Base-by-base conservation (phyloP, 2,329 filamentous ascomycete species). In the Gremmenia infestans region DNA sequence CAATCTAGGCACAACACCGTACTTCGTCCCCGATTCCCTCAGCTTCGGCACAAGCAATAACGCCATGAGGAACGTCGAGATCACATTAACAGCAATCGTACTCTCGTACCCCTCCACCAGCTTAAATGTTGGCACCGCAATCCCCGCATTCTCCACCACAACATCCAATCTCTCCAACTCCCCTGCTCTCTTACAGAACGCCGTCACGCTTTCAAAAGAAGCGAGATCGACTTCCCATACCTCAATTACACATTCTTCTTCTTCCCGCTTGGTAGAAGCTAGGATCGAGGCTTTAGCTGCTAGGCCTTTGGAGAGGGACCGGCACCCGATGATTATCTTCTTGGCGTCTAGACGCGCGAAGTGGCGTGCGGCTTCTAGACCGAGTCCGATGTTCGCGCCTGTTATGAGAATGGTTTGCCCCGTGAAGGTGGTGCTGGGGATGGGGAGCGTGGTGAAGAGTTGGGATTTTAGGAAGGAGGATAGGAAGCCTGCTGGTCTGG, bases 151-250 rank as follows among this genome's bases (percentile, higher is more conserved):
- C 50, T 73, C 70, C 8, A 79, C 63, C 42, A 76, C 67, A 32
- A 73, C 72, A 62, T 81, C 77, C 7, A 81, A 55, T 2, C 75
- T 71, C 1, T 70, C 59, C 14, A 79, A 67, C n/a, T 71, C 64
- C 4, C 48, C 57, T 1, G 72, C 64, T 2, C 72, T 70, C 1
- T 52, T 62, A 3, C 70, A 73, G 56, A 84, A 82, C 1, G 65
- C 67, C 50, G 70, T 66, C 39, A 82, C 72, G 35, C 73, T 78
- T 3, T 73, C 72, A 60, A 78, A 79, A 17, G 70, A 74, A 14
- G 61, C 63, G 60, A 82, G 72, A 61, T 83, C 79, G 4, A 83
- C 62, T 11, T 70, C 53, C 78, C 78, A 82, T 12, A 81, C 77
- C 45, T 80, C 63, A 11, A 65, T 45, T 9, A 61, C 51, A 11